Base-by-base conservation (phyloP, 2,329 filamentous ascomycete genomes). In the Penicillium sp. region DNA sequence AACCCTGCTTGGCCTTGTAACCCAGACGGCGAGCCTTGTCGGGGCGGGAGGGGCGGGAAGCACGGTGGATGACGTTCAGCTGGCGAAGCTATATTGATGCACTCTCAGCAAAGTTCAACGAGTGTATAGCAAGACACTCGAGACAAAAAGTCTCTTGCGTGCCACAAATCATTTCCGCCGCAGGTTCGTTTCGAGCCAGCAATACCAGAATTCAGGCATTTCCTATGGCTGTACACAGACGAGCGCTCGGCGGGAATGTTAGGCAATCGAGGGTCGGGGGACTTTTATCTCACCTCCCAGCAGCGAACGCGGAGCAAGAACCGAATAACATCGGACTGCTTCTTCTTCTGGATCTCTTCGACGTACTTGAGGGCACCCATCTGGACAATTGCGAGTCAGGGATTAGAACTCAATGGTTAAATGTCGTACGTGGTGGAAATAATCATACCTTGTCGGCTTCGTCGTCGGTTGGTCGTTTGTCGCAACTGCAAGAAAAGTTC, bases 1-100 rank as follows among this genome's bases (percentile, higher is more conserved):
- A 99, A 82, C 95, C 95, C 86, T 99, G 95, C 92, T 99, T 99
- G 86, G 96, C 95, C 91, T 99, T 99, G 92, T 99, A 99, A 76
- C 95, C 95, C 74, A 99, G 91, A 82, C 96, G 95, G 84, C 95
- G 95, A 79, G 96, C 95, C 91, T 99, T 99, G 86, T 99, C 96
- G 78, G 95, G 95, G 81, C 95, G 95, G 76, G 93, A 96, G 73
- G 95, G 95, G 76, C 93, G 93, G 76, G 92, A 96, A 78, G 95
- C 95, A 81, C 95, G 93, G 89, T 99, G 95, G 85, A 98, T 95
- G 82, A 97, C 93, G 85, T 98, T 96, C 85, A 98, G 86, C 87
- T 98, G 93, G 86, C 93, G 93, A 82, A 96, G 92, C 93, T 97
- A 95, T 93, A 93, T 93, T 95, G 83, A 95, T 95, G 92, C 90